Evolutionary conservation across 495 filamentous ascomycete species (phyloP).

Genomic region (Aspergillus homomorphus): DNA sequence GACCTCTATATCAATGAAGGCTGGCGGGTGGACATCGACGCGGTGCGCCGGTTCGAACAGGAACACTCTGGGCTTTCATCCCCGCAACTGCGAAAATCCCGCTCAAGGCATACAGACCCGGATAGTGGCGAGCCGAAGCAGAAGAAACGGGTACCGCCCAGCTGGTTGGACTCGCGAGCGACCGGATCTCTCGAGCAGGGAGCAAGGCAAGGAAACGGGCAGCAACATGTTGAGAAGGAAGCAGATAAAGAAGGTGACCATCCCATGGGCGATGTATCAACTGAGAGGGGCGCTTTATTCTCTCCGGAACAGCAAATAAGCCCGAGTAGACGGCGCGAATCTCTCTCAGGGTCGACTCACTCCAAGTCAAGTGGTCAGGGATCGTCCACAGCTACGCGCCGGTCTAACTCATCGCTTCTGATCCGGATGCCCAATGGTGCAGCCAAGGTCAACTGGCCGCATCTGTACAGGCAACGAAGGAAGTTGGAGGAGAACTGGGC

Average conservation of each 20-base stretch:
- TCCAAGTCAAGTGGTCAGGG: conserved; percentile 12
- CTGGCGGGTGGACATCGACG: conserved; percentile 68
- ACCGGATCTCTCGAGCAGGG: conserved; percentile 12
- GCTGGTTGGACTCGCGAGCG: conserved; percentile 36
- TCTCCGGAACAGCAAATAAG: conserved; percentile 9
- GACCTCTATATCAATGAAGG: conserved; percentile 77
- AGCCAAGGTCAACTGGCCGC: conserved; percentile 49
- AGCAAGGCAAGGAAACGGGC: background rate
- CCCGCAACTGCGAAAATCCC: conserved; percentile 44
- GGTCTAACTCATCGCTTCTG: conserved; percentile 33
- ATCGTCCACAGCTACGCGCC: conserved; percentile 19
- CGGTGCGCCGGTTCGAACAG: conserved; percentile 66
- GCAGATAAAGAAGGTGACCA: conserved; percentile 48
- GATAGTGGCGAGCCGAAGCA: conserved; percentile 47
- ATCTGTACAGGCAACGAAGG: conserved; percentile 84
- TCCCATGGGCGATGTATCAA: conserved; percentile 44
- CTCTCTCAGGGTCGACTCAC: conserved; percentile 7
- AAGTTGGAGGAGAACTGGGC: conserved; percentile 91
- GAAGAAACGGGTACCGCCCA: conserved; percentile 50
- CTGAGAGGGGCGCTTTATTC: conserved; percentile 19
- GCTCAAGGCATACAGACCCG: conserved; percentile 41
- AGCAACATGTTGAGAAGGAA: conserved; percentile 26
- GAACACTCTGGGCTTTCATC: conserved; percentile 44
- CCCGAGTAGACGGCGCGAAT: background rate
- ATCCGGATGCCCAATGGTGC: conserved; percentile 33